A percentile compares a stretch with the other conserved stretches of the same genome.
Conservation (phyloP, 495 filamentous ascomycete genomes). For the Penicillium flavigenum region DNA sequence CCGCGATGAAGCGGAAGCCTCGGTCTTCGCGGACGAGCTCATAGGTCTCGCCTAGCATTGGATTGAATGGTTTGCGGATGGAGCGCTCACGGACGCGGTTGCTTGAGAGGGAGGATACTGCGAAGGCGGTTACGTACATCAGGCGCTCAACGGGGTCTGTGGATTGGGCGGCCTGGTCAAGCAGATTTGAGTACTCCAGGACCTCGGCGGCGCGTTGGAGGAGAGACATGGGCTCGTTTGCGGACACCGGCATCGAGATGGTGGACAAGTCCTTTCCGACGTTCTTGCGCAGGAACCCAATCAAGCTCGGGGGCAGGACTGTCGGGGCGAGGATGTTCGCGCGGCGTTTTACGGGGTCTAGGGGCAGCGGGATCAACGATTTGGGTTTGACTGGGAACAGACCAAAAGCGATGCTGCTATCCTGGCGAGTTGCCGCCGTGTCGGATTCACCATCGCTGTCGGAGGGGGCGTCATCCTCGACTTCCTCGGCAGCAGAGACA, state of each 20-base stretch:
- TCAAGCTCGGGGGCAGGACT: conserved; percentile 80
- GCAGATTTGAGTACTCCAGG: conserved; percentile 81
- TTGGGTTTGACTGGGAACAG: conserved; percentile 75
- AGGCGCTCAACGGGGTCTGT: conserved; percentile 65
- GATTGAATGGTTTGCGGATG: conserved; percentile 97
- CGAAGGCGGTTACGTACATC: conserved; percentile 85
- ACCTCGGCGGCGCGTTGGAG: conserved; percentile 86
- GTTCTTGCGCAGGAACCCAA: conserved; percentile 93
- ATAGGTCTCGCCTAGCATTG: conserved; percentile 93
- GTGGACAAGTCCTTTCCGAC: conserved; percentile 96
- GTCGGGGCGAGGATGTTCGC: conserved; percentile 68
- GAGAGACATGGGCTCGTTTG: conserved; percentile 88
- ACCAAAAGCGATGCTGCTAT: conserved; percentile 44
- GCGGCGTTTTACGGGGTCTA: conserved; percentile 65
- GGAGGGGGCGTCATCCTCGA: conserved; percentile 42
- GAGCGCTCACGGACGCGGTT: conserved; percentile 82
- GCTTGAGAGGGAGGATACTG: conserved; percentile 77
- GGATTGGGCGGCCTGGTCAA: conserved; percentile 69
- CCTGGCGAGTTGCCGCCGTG: conserved; percentile 31
- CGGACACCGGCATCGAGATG: conserved; percentile 94
- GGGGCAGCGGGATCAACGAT: conserved; percentile 73
- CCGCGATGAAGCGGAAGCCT: conserved; percentile 84
- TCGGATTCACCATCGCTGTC: conserved; percentile 58
- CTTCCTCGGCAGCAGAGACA: conserved; percentile 32
- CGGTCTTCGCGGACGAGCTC: conserved; percentile 88